A percentile compares a stretch with the other conserved stretches of the same genome.
Conservation (phyloP, 805 yeast genomes). For the Lipomyces chichibuensis region DNA sequence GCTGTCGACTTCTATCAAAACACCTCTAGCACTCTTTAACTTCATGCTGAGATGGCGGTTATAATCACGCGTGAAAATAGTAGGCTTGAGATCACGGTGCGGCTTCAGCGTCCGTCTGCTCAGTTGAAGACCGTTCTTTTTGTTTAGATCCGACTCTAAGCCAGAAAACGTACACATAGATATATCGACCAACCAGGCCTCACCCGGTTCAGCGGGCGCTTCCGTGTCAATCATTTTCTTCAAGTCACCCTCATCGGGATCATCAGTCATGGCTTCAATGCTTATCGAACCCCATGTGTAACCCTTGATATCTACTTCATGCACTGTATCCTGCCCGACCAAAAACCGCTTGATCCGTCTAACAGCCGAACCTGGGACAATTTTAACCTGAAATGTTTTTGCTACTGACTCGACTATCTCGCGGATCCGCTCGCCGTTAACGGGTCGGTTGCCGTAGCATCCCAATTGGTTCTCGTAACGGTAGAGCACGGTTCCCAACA, state of each 20-base stretch:
- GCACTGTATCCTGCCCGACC: slow-evolving; percentile 92
- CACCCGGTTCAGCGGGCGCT: slow-evolving; percentile 74
- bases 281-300: slow-evolving; percentile 51
- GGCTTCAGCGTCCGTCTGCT: slow-evolving; percentile 43
- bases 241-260: slow-evolving; percentile 34
- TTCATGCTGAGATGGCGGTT: slow-evolving; percentile 54
- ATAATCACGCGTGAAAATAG: slow-evolving; percentile 82
- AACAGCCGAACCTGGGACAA: slow-evolving; percentile 90
- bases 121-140: slow-evolving; percentile 39
- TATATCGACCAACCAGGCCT: slow-evolving; percentile 83
- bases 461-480: slow-evolving; percentile 20
- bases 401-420: slow-evolving; percentile 83
- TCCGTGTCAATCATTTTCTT: slow-evolving; percentile 49
- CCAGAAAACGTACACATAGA: slow-evolving; percentile 70
- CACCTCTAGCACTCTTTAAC: slow-evolving; percentile 69
- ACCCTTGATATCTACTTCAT: slow-evolving; percentile 90
- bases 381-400: slow-evolving; percentile 75
- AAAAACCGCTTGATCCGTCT: slow-evolving; percentile 90
- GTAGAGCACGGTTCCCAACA: slow-evolving; percentile 48
- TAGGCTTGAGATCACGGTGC: slow-evolving; percentile 51
- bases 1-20: slow-evolving; percentile 71
- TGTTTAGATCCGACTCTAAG: slow-evolving; percentile 50
- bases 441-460: slow-evolving; percentile 38
- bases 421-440: slow-evolving; percentile 74
- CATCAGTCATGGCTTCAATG: slow-evolving; percentile 35